A percentile compares a stretch with the other conserved stretches of the same genome.
Evolutionary conservation across 2,329 filamentous ascomycete species (phyloP).

Genomic region (Bimuria novae-zelandiae): DNA sequence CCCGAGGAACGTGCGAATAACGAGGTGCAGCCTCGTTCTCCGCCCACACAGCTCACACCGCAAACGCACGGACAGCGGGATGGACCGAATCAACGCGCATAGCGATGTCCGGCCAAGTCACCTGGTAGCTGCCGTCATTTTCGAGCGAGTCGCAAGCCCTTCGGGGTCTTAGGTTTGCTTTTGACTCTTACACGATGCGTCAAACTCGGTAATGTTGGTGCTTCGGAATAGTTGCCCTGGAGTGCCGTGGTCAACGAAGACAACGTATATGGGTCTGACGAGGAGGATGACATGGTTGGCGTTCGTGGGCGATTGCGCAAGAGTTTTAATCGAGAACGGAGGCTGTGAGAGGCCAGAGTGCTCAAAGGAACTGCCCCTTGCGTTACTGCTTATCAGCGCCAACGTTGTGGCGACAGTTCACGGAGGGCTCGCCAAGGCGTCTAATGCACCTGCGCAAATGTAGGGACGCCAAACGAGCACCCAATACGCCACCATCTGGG

Average conservation of each 20-base stretch:
- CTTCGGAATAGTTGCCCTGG: not conserved
- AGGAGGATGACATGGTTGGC: not conserved
- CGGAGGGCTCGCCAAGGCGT: slow-evolving; percentile 17
- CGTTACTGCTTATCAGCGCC: slow-evolving; percentile 27
- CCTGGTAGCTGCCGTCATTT: slow-evolving; percentile 9
- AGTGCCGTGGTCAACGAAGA: not conserved
- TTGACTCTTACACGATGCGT: not conserved
- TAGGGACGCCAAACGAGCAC: slow-evolving; percentile 1
- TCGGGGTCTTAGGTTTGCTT: slow-evolving; percentile 3
- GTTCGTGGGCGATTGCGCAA: not conserved
- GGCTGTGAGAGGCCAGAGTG: slow-evolving; percentile 18
- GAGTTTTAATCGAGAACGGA: slow-evolving; percentile 2
- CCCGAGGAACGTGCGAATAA: slow-evolving; percentile 27
- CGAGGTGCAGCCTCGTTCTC: slow-evolving; percentile 36
- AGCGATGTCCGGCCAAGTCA: slow-evolving; percentile 36
- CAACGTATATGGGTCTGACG: not conserved
- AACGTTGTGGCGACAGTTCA: slow-evolving; percentile 16
- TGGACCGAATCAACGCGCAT: slow-evolving; percentile 37
- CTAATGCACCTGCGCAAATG: slow-evolving; percentile 10
- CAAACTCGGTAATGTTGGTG: not conserved
- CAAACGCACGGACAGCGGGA: slow-evolving; percentile 28
- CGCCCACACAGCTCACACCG: slow-evolving; percentile 22
- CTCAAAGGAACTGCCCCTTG: slow-evolving; percentile 17
- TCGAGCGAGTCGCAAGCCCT: not conserved
- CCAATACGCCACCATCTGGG: slow-evolving; percentile 7